Conservation (phyloP, 139 green algal genomes). For the Chlamydomonas schloesseri region DNA sequence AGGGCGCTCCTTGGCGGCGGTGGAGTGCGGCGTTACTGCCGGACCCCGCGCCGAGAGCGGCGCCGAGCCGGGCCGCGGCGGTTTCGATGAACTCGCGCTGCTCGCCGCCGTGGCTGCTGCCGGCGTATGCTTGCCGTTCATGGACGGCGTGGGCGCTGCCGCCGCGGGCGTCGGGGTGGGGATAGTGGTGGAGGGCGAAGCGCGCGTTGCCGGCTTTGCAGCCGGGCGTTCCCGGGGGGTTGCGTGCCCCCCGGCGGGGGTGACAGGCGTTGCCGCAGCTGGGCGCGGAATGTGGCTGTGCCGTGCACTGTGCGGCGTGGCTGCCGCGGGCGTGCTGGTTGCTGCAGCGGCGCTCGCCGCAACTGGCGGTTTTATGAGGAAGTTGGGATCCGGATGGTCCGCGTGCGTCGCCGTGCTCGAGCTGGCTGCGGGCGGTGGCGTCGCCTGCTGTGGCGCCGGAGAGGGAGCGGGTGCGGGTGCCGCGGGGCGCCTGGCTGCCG, state of each 20-base stretch:
- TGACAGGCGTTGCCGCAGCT: background rate
- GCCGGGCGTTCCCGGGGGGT: conserved; percentile 7
- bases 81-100: background rate
- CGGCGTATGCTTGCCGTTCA: conserved; percentile 35
- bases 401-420: background rate
- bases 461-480: background rate
- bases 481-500: background rate
- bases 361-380: conserved; percentile 21
- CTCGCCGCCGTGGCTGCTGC: background rate
- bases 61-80: conserved; percentile 18
- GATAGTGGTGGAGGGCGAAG: background rate
- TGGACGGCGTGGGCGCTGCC: background rate
- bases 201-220: background rate
- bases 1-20: conserved; percentile 4
- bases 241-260: background rate
- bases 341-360: background rate
- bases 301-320: background rate
- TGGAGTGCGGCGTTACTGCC: background rate
- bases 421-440: no score
- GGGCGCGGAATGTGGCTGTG: conserved; percentile 27
- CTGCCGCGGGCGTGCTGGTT: background rate
- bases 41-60: background rate
- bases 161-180: background rate
- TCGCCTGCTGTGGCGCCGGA: background rate
- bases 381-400: conserved; percentile 35